Base-by-base conservation (phyloP, 1,284 basidiomycete genomes). In the Rugosomyces carneus region DNA sequence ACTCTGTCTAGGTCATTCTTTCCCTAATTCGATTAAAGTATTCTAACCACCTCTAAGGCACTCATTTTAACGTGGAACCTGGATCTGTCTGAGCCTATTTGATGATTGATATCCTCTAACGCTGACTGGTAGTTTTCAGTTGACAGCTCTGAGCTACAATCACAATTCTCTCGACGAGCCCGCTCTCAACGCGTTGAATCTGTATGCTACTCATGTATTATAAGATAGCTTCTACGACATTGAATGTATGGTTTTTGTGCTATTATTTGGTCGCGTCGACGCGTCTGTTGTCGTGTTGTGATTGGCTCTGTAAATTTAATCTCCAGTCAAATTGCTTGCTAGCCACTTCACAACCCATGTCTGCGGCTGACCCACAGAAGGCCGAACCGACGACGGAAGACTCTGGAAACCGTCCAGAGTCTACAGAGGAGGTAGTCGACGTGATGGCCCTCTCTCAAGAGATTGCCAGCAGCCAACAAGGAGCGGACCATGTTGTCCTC, bases 41-140 rank as follows among this genome's bases (percentile, higher is more conserved):
- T 23, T 3, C 21, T 23, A n/a, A n/a, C n/a, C 21, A 40, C 23
- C 41, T 16, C 36, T 26, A 53, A 88, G 87, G 87, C 19, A 81
- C 78, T 5, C 80, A 81, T 60, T 86, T 92, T 60, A 86, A 86
- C 50, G 81, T 90, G 29, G 86, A 89, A 57, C 80, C 89, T 2
- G 86, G 81, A 52, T 85, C 87, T 48, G 85, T 88, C 63, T 60
- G 80, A 66, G 6, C 6, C 38, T 27, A 3, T 36, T 44, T 40
- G 34, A n/a, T 15, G n/a, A 39, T 34, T 45, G 42, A 47, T 48
- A 49, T 45, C 1, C 20, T n/a, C 9, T 13, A 35, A 13, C 15
- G 24, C 20, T 41, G 15, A 37, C 50, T 40, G 20, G 51, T 45
- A 8, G 27, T 19, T 49, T 46, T 11, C 53, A 86, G 84, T 73